Evolutionary conservation across 2,329 filamentous ascomycete species (phyloP).

Genomic region (Cercospora canescens): DNA sequence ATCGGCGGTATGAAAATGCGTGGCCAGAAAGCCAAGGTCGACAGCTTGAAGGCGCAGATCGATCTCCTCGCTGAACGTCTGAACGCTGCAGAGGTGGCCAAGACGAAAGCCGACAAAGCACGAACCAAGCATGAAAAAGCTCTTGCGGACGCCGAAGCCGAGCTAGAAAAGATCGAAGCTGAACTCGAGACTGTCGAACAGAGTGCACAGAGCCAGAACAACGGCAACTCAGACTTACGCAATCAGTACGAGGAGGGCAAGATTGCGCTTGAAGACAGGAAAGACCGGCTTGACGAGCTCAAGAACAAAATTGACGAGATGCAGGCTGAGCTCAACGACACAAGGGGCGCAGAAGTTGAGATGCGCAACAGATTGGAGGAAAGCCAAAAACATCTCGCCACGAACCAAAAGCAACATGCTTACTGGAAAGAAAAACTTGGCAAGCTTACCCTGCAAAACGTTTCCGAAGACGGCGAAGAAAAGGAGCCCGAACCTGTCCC

Average conservation of each 20-base stretch:
- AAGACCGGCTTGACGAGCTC: constrained; percentile 73
- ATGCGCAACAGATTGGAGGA: constrained; percentile 98
- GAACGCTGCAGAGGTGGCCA: constrained; percentile 82
- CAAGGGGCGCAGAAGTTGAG: constrained; percentile 87
- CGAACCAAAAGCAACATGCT: constrained; percentile 79
- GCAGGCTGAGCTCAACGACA: constrained; percentile 82
- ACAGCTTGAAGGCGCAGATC: constrained; percentile 84
- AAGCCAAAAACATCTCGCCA: constrained; percentile 81
- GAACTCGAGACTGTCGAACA: constrained; percentile 78
- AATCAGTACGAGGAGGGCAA: constrained; percentile 79
- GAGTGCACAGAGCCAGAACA: constrained; percentile 75
- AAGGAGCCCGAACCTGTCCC: constrained; percentile 64
- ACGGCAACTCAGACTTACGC: constrained; percentile 71
- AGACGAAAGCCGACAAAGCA: constrained; percentile 92
- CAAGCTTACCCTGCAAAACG: constrained; percentile 80
- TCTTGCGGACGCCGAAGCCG: constrained; percentile 72
- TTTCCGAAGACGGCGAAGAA: constrained; percentile 61
- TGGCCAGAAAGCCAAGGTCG: constrained; percentile 86
- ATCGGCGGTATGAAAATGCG: constrained; percentile 92
- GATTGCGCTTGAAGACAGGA: constrained; percentile 72
- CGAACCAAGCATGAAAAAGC: constrained; percentile 84
- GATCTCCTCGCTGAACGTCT: constrained; percentile 76
- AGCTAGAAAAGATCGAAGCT: constrained; percentile 68
- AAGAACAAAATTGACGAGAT: constrained; percentile 88
- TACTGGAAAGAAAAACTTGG: constrained; percentile 90